A percentile compares a stretch with the other conserved stretches of the same genome.
Conservation (phyloP, 2,329 filamentous ascomycete species). For the Aspergillus sp. region DNA sequence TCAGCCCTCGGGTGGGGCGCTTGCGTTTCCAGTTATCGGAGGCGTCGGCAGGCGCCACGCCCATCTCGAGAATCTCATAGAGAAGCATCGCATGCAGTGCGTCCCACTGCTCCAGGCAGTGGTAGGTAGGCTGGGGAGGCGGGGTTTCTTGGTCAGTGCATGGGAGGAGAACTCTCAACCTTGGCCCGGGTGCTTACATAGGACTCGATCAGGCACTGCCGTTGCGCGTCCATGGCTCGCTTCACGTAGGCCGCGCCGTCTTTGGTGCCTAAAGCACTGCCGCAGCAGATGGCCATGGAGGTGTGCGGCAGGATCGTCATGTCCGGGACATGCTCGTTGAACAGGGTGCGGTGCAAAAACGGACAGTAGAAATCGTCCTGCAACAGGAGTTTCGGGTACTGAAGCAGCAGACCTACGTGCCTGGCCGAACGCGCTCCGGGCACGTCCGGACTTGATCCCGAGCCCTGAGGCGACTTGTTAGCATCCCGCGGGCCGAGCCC, state of each 20-base stretch:
- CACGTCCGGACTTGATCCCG: background rate
- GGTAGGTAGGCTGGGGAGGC: constrained; percentile 7
- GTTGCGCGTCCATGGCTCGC: constrained; percentile 17
- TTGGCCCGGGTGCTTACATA: constrained; percentile 7
- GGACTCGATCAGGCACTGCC: constrained; percentile 18
- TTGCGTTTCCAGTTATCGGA: constrained; percentile 16
- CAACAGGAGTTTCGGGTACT: constrained; percentile 18
- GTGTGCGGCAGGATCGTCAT: constrained; percentile 18
- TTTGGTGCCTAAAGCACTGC: constrained; percentile 11
- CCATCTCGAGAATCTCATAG: constrained; percentile 18
- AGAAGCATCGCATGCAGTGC: constrained; percentile 23
- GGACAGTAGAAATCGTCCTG: constrained; percentile 14
- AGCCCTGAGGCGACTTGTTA: background rate
- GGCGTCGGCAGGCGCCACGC: constrained; percentile 3
- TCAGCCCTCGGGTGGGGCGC: constrained; percentile 11
- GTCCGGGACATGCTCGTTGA: constrained; percentile 16
- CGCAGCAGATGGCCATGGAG: constrained; percentile 22
- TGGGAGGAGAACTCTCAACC: background rate
- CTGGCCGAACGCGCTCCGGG: no score
- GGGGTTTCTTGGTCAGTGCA: background rate
- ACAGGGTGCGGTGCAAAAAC: constrained; percentile 17
- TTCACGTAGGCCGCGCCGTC: constrained; percentile 13
- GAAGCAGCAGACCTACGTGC: constrained; percentile 8
- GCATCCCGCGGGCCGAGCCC: background rate
- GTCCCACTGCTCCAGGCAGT: constrained; percentile 15